Evolutionary conservation across 169 alveolate genomes (phyloP), one percentile per base, ranked within the genome.

Genomic region (Plasmodium reichenowi): DNA sequence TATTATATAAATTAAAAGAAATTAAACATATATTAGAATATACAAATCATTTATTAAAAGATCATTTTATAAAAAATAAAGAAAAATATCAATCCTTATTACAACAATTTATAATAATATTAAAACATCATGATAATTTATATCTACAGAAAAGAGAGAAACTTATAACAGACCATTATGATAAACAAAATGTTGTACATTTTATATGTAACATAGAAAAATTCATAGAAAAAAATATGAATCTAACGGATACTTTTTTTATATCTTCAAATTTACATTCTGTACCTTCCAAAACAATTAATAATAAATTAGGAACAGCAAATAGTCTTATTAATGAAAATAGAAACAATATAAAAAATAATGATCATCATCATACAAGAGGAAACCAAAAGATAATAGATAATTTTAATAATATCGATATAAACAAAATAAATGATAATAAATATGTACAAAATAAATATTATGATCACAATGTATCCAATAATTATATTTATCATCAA

Each of bases 81-180:
- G 38, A 62, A 12, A 76, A 76, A 43, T 76, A 64, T 43, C 68
- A 64, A 20, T 63, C 58, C 12, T 22, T 76, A 12, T 24, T 76
- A 4, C 89, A 76, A n/a, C 89, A 76, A 56, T 76, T 76, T 76
- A 43, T 68, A 3, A 71, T 76, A 2, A 76, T 76, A n/a, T 43
- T 76, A 10, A 76, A 76, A 54, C 89, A 76, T 68, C 76, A 76
- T 64, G 76, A 76, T 22, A 63, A 76, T 50, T 38, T 76, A 56
- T 76, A 76, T 64, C 71, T 50, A 9, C 89, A 76, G 56, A 76
- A 76, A 56, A 76, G 66, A 43, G 89, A 76, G 6, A 76, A 76
- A 63, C 63, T 76, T 22, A 63, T 63, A n/a, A 29, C 17, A 8
- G 73, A 76, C 3, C 58, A 76, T 50, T 26, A 68, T 26, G 76